Evolutionary conservation across 805 yeast genomes (phyloP).

Genomic region (Candida ponderosae): DNA sequence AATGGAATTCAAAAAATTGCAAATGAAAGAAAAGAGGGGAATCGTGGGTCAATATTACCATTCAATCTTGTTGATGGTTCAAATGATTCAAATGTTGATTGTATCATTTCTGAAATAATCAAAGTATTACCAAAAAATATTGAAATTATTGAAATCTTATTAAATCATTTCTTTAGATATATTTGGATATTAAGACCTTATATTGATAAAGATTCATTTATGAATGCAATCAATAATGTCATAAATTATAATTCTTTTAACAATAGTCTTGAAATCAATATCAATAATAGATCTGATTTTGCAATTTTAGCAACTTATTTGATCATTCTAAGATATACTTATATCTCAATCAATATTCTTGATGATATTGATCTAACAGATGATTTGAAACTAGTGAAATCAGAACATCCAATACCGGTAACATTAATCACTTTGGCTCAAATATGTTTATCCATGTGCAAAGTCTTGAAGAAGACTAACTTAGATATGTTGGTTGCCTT

Average conservation of each 20-base stretch:
- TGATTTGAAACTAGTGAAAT: not conserved
- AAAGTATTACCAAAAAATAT: not conserved
- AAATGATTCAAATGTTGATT: not conserved
- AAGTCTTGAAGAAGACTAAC: not conserved
- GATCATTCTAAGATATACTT: not conserved
- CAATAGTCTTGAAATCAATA: not conserved
- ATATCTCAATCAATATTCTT: not conserved
- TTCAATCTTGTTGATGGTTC: not conserved
- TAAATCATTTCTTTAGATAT: not conserved
- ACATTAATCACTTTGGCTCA: not conserved
- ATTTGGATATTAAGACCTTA: not conserved
- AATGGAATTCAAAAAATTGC: not conserved
- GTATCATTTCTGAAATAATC: not conserved
- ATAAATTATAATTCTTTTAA: not conserved
- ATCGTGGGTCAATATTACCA: not conserved
- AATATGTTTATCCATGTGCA: not conserved
- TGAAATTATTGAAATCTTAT: not conserved
- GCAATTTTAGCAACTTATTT: not conserved
- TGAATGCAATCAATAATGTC: not conserved
- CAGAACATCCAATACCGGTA: not conserved
- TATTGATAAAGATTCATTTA: not conserved
- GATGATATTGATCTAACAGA: not conserved
- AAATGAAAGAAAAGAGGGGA: too few relatives aligned
- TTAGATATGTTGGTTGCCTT: slow-evolving; percentile 32
- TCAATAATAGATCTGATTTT: not conserved